phyloP scores from a whole-genome alignment of 106 monocot species.

The Amphibolis antarctica region DNA sequence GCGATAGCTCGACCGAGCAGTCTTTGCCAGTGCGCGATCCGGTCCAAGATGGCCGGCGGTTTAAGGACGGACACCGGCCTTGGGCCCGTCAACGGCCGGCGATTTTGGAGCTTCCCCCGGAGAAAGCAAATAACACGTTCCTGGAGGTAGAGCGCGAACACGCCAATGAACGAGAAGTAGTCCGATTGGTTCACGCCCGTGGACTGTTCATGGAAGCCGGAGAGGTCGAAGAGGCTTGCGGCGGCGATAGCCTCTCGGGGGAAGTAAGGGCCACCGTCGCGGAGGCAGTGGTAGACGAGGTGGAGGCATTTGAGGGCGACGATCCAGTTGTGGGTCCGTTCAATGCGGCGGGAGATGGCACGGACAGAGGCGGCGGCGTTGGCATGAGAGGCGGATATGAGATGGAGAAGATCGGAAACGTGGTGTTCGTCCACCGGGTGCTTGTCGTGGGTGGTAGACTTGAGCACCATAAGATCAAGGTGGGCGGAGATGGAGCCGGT shows the following conservation, averaged over 20 bases:
- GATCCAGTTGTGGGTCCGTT: constrained; percentile 42
- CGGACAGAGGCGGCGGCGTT: constrained; percentile 22
- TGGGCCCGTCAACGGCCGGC: background rate
- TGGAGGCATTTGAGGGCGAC: constrained; percentile 61
- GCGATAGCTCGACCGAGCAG: constrained; percentile 28
- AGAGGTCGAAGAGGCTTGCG: constrained; percentile 39
- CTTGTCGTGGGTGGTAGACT: constrained; percentile 58
- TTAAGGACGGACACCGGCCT: constrained; percentile 14
- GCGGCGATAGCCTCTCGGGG: constrained; percentile 21
- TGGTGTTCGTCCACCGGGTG: constrained; percentile 20
- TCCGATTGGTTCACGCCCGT: constrained; percentile 32
- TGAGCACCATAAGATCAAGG: constrained; percentile 47
- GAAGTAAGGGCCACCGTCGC: constrained; percentile 33
- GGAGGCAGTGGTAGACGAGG: constrained; percentile 22
- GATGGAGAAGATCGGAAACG: constrained; percentile 27
- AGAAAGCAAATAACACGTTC: constrained; percentile 31
- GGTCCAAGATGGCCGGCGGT: constrained; percentile 14
- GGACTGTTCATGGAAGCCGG: constrained; percentile 28
- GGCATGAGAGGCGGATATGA: constrained; percentile 21
- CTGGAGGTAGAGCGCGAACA: constrained; percentile 49
- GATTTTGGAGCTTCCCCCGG: constrained; percentile 26
- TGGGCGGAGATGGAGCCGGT: constrained; percentile 1
- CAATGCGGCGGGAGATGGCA: constrained; percentile 37
- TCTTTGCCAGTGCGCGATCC: constrained; percentile 23
- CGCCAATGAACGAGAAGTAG: constrained; percentile 52